Evolutionary conservation across 331 rosid species (phyloP), one percentile per base, ranked within the genome.

Genomic region (Erythrophleum ivorense): DNA sequence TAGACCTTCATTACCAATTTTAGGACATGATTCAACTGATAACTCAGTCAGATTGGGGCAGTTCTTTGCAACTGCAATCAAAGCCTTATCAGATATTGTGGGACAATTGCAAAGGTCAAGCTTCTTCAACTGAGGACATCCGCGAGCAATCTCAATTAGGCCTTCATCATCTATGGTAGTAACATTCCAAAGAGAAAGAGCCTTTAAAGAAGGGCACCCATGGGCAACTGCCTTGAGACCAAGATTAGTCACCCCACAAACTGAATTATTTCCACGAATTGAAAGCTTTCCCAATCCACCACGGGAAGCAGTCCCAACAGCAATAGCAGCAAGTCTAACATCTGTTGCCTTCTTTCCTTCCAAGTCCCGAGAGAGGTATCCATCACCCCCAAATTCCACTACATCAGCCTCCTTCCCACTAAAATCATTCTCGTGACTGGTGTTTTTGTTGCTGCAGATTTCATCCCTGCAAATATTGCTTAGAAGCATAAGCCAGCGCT

Each of bases 321-420:
- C 87, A 45, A 96, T 81, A 21, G 99, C 95, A 63, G 98, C 97
- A 43, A 96, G 97, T 85, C 98, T 94, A 48, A 94, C 88, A 89
- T 96, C 98, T 9, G 98, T 90, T 19, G 94, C 97, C 88, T 90
- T 92, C 88, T 90, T 91, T 59, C 97, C 98, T 69, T 96, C 95
- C 93, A 96, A 96, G 80, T 87, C 91, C 53, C 99, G 88, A 60
- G 97, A 88, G 62, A 94, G 97, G 87, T 43, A 86, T 58, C 99
- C 98, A 79, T 85, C 91, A n/a, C 85, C 87, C 58, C 88, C 96
- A 73, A 77, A 49, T 75, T 84, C 95, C 83, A 62, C 81, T 64
- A 80, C 91, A 40, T 83, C 94, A 70, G 49, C 82, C 78, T 80
- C 85, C 65, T 83, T 77, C 65, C 78, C 91, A 60, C 18, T 0